Base-by-base conservation (phyloP, 192 early-diverging fungal species). In the Haplosporangium gracile region DNA sequence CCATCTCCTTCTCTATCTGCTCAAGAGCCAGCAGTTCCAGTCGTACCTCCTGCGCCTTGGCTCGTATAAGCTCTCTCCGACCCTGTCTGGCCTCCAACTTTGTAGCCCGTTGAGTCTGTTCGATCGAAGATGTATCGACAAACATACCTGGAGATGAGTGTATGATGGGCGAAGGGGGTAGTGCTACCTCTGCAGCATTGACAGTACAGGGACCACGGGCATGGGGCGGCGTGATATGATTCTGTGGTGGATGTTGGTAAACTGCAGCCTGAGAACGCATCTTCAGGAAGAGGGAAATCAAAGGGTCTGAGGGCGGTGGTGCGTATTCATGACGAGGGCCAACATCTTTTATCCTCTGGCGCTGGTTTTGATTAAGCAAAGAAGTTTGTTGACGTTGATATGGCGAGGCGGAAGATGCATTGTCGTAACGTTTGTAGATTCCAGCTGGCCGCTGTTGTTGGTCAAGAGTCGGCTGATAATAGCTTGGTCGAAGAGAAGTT, bases 1-100 rank as follows among this genome's bases (percentile, higher is more conserved):
- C 60, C 29, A 65, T 65, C 34, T 82, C 81, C 20, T 47, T 70
- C 34, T 86, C 84, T 63, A 80, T 7, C 29, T 80, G 78, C 40
- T 86, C 84, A 10, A 78, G 26, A 5, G 79, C 84, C 49, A 80
- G 22, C 5, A 86, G 49, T 68, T 81, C 79, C 11, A 86, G 51
- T 34, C 84, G 78, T 5, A 72, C 72, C 38, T 86, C 71, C 51
- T 81, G 79, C 22, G 84, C 79, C 24, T 68, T 72, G 1, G 29
- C 75, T 57, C 84, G 51, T 42, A 86, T 68, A 20, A 43, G 74
- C 24, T 63, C 47, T 32, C 77, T 70, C n/a, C 78, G 47, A 38
- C 72, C 78, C 38, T 57, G 72, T 45, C 68, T 29, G n/a, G 72
- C 42, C 7, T 78, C 76, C 24, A 65, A 24, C 13, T 22, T 40